A percentile compares a stretch with the other conserved stretches of the same genome.
Conservation (phyloP, 2,329 filamentous ascomycete species). For the Trichoderma sp. region DNA sequence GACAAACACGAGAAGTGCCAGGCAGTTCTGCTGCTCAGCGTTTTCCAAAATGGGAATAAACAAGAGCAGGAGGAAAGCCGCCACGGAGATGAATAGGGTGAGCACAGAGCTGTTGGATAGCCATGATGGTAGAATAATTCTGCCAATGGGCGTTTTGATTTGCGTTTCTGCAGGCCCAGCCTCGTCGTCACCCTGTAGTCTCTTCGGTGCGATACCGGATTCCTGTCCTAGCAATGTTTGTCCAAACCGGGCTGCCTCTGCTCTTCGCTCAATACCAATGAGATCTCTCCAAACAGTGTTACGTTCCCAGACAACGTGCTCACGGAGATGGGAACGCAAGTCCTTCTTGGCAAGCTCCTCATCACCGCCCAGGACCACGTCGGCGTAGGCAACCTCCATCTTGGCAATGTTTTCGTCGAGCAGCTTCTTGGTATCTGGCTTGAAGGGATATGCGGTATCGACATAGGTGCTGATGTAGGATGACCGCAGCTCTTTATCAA, state of each 20-base stretch:
- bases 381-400: slow-evolving; percentile 78
- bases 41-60: slow-evolving; percentile 78
- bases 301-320: slow-evolving; percentile 97
- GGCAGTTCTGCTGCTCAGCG: slow-evolving; percentile 90
- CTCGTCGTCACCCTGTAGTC: slow-evolving; percentile 82
- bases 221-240: slow-evolving; percentile 77
- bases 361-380: slow-evolving; percentile 80
- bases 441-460: slow-evolving; percentile 78
- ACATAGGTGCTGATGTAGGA: slow-evolving; percentile 74
- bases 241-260: slow-evolving; percentile 89
- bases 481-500: slow-evolving; percentile 76
- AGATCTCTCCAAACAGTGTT: slow-evolving; percentile 99
- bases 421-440: slow-evolving; percentile 64
- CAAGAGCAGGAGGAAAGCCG: slow-evolving; percentile 72
- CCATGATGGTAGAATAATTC: slow-evolving; percentile 74
- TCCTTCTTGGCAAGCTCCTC: slow-evolving; percentile 75
- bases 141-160: slow-evolving; percentile 76
- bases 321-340: slow-evolving; percentile 82
- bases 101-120: slow-evolving; percentile 79
- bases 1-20: slow-evolving; percentile 91
- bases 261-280: slow-evolving; percentile 95
- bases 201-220: slow-evolving; percentile 63
- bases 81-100: slow-evolving; percentile 67
- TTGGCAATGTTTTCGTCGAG: slow-evolving; percentile 70
- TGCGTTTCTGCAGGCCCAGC: slow-evolving; percentile 62